Base-by-base conservation (phyloP, 2,329 filamentous ascomycete species). In the Lecanosticta acicola region DNA sequence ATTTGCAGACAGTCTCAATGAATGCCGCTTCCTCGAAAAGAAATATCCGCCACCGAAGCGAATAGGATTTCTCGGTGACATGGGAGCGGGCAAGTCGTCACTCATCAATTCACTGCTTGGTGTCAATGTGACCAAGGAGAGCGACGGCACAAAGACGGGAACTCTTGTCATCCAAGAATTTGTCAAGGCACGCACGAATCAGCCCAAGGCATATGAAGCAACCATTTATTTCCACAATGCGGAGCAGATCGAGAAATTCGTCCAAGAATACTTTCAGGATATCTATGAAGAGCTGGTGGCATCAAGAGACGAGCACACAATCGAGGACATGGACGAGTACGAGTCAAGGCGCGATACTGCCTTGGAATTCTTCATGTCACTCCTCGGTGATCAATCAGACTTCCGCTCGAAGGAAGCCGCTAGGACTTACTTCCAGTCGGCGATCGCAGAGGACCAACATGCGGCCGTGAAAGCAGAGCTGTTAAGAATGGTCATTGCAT, bases 321-420 rank as follows among this genome's bases (percentile, higher is more conserved):
- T 16, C 3, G 14, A 34, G 9, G 50, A 49, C 20, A 10, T 41
- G 1, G 33, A 17, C 3, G 46, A 37, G 3, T 14, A 39, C 16
- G 14, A 40, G 7, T 16, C 35, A 9, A 39, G 24, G 21, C 18
- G 19, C 14, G 24, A 40, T 10, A 39, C 35, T 10, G 50, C 47
- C 8, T n/a, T 51, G 11, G 29, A 20, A 2, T 44, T 49, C 14
- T 50, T 55, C 39, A 21, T 18, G 13, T 43, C 35, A 9, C 19
- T 53, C 2, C 45, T 55, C 2, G 43, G 45, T 32, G 41, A 49
- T 34, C 29, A 13, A 4, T 17, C 45, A 1, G 42, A 47, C 7
- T 53, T 53, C 26, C 16, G 18, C 1, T 41, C 42, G 2, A 35
- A 34, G 10, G 41, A 45, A 4, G 34, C 38, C 3, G 24, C 42